phyloP scores from a whole-genome alignment of 805 yeast genomes.

The Saturnispora besseyi region DNA sequence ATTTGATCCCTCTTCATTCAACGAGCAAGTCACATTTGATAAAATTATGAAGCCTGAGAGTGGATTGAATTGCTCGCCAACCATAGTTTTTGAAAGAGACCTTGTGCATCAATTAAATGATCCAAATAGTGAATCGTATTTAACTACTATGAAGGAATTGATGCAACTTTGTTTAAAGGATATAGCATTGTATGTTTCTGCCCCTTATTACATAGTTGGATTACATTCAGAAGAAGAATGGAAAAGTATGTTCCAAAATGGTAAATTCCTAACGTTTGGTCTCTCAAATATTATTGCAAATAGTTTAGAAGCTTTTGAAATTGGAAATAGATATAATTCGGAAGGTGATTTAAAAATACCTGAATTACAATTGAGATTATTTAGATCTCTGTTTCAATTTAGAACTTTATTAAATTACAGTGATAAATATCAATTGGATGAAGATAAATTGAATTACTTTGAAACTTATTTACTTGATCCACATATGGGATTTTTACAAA shows the following conservation, averaged over 20 bases:
- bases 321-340: conserved; percentile 42
- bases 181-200: neutral
- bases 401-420: conserved; percentile 25
- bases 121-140: conserved; percentile 13
- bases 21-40: neutral
- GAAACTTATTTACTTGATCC: conserved; percentile 23
- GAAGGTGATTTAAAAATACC: conserved; percentile 6
- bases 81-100: conserved; percentile 23
- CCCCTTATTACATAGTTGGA: neutral
- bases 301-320: conserved; percentile 50
- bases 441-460: conserved; percentile 12
- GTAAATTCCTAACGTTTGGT: conserved; percentile 14
- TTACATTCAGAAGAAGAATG: neutral
- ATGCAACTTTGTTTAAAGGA: conserved; percentile 7
- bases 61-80: conserved; percentile 25
- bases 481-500: conserved; percentile 31
- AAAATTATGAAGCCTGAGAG: conserved; percentile 7
- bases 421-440: conserved; percentile 8
- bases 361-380: conserved; percentile 22
- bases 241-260: conserved; percentile 13
- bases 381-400: conserved; percentile 37
- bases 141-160: conserved; percentile 18
- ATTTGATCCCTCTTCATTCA: conserved; percentile 15
- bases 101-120: conserved; percentile 20
- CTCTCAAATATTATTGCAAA: conserved; percentile 31